Evolutionary conservation across 2,329 filamentous ascomycete genomes (phyloP).

Genomic region (Phoma sp.): DNA sequence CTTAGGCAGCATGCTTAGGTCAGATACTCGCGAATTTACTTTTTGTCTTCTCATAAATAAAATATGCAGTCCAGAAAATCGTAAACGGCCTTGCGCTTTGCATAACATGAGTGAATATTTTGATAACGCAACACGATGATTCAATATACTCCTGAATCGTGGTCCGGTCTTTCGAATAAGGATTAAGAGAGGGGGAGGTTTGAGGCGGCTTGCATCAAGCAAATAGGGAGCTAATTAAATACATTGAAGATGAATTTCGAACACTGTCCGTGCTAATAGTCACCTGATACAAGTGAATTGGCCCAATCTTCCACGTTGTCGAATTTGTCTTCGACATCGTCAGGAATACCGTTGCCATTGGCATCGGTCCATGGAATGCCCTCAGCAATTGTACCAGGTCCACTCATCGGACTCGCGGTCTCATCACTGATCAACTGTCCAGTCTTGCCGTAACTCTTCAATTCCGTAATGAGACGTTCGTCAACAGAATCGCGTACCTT

Average conservation of each 20-base stretch:
- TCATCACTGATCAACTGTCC: conserved; percentile 58
- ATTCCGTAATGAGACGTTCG: conserved; percentile 50
- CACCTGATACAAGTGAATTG: conserved; percentile 53
- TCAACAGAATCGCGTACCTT: conserved; percentile 56
- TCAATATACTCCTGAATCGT: no score
- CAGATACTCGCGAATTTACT: no score
- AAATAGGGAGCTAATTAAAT: background rate
- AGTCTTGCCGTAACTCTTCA: conserved; percentile 54
- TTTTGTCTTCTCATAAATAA: no score
- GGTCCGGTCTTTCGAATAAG: no score
- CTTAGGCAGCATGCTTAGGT: no score
- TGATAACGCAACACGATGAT: no score
- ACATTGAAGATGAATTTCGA: background rate
- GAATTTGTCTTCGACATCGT: conserved; percentile 55
- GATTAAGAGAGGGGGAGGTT: no score
- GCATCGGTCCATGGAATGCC: conserved; percentile 52
- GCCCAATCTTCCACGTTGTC: conserved; percentile 59
- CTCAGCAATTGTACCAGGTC: conserved; percentile 48
- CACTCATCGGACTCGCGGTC: conserved; percentile 50
- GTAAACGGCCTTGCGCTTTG: no score
- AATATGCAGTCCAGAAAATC: no score
- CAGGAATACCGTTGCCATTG: conserved; percentile 60
- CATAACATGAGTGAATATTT: no score
- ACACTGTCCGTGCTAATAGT: conserved; percentile 18
- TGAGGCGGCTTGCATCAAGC: no score